These are phyloP conservation scores for Solanum chilense DNA, from an alignment of 257 asterid species.

Conservation along the genomic window DNA sequence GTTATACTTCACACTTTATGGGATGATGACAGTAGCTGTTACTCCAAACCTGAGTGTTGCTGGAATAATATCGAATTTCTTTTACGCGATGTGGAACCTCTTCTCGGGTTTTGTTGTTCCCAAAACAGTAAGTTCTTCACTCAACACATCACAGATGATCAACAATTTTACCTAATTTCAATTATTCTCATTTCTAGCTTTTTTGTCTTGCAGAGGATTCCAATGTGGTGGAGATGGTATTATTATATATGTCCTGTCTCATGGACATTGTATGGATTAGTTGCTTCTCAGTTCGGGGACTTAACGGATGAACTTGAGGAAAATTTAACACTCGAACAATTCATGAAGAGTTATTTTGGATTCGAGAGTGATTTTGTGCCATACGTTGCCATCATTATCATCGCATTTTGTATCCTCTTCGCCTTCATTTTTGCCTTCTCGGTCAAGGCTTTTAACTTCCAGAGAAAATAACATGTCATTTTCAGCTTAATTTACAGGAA, in stretches of 20 bases:
- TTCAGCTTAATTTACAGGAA: background rate
- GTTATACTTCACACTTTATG: constrained; percentile 57
- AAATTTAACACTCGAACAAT: background rate
- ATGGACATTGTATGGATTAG: background rate
- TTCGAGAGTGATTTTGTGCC: background rate
- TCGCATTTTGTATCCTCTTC: background rate
- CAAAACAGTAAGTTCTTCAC: background rate
- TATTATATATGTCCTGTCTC: background rate
- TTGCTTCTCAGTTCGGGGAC: background rate
- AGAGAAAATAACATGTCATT: background rate
- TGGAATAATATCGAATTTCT: background rate
- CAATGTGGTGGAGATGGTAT: background rate
- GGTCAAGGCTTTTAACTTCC: background rate
- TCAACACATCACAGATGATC: background rate
- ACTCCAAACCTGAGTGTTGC: constrained; percentile 38
- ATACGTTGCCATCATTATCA: background rate
- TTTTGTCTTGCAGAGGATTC: background rate
- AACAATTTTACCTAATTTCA: background rate
- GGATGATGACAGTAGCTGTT: constrained; percentile 4
- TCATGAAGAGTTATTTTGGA: background rate
- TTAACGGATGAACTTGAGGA: background rate
- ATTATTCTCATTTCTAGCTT: background rate
- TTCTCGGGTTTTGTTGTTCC: background rate
- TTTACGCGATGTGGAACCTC: constrained; percentile 1
- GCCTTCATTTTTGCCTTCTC: background rate